These are phyloP conservation scores for Talaromyces nanjingensis DNA, from an alignment of 495 filamentous ascomycete species.

Conservation along the genomic window DNA sequence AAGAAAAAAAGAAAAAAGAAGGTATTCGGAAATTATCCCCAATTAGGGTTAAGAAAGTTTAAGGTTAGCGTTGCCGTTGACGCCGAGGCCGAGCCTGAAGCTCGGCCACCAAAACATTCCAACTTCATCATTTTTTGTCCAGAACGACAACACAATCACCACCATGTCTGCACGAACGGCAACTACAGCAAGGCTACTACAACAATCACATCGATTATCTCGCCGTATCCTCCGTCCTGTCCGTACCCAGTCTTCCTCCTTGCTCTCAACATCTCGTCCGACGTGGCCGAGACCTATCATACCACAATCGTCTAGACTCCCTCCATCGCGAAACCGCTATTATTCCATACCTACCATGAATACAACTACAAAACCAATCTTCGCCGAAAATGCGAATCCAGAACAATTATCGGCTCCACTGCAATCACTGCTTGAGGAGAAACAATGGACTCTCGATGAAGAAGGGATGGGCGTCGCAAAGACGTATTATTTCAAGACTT, in stretches of 20 bases:
- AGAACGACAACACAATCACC: background rate
- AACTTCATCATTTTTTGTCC: background rate
- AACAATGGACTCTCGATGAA: constrained; percentile 29
- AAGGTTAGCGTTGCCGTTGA: background rate
- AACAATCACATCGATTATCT: background rate
- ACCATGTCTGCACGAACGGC: background rate
- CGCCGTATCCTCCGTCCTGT: background rate
- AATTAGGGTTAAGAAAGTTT: background rate
- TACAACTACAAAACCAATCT: constrained; percentile 6
- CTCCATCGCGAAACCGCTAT: background rate
- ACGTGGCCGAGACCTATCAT: background rate
- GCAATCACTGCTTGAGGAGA: constrained; percentile 21
- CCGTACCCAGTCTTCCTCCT: background rate
- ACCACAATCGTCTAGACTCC: background rate
- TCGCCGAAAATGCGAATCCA: constrained; percentile 29
- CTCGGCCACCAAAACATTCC: background rate
- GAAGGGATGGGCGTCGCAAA: constrained; percentile 34
- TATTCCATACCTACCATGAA: background rate
- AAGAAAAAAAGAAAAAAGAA: background rate
- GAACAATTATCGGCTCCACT: constrained; percentile 20
- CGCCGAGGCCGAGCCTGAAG: background rate
- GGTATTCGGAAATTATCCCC: background rate
- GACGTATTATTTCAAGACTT: constrained; percentile 38
- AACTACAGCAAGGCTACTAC: background rate
- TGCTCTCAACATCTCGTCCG: background rate